phyloP scores from a whole-genome alignment of 1,284 basidiomycete genomes.

The Naganishia sp. region DNA sequence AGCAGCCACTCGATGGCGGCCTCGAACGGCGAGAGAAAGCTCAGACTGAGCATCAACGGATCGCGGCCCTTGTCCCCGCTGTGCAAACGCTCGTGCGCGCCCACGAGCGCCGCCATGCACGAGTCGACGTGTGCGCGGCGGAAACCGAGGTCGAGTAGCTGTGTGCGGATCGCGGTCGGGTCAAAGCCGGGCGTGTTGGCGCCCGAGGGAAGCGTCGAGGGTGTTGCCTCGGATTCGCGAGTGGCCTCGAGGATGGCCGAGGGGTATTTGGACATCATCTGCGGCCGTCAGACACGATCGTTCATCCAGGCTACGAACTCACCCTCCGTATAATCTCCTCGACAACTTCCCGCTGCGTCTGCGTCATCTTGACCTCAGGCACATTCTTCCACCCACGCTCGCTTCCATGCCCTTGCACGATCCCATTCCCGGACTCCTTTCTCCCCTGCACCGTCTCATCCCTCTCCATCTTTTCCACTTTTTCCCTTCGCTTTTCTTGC shows the following conservation, averaged over 20 bases:
- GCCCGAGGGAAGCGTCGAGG: conserved; percentile 41
- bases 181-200: conserved; percentile 43
- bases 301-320: conserved; percentile 32
- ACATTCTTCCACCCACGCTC: conserved; percentile 64
- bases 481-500: conserved; percentile 58
- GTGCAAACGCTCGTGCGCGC: conserved; percentile 47
- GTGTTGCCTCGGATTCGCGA: conserved; percentile 43
- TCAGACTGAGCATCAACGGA: conserved; percentile 54
- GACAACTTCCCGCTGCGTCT: conserved; percentile 71
- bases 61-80: conserved; percentile 38
- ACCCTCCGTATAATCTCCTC: conserved; percentile 81
- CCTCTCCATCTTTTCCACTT: conserved; percentile 36
- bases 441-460: conserved; percentile 28
- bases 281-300: neutral
- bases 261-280: conserved; percentile 55
- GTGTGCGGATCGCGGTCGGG: conserved; percentile 39
- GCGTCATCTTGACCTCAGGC: conserved; percentile 84
- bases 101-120: conserved; percentile 45
- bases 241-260: conserved; percentile 53
- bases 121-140: conserved; percentile 53
- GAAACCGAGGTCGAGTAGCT: conserved; percentile 55
- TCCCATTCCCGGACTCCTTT: conserved; percentile 10
- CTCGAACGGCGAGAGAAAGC: conserved; percentile 59
- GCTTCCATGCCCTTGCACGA: conserved; percentile 41
- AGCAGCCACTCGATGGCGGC: conserved; percentile 57